Evolutionary conservation across 1,284 basidiomycete species (phyloP).

Genomic region (Fomitiporia mediterranea): DNA sequence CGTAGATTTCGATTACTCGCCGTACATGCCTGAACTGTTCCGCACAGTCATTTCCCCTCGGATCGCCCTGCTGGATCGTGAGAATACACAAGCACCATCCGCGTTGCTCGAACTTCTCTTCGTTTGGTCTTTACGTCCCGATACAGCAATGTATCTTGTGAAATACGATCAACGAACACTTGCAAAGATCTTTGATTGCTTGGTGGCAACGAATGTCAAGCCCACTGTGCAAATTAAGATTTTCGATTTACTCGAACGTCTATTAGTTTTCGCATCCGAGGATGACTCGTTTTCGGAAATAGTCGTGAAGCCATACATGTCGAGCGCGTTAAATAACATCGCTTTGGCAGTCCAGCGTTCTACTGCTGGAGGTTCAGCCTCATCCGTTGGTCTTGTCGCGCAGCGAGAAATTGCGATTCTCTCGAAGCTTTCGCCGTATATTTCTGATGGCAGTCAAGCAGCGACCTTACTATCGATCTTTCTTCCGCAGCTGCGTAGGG

Average conservation of each 20-base stretch:
- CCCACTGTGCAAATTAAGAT: constrained; percentile 76
- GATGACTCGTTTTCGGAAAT: constrained; percentile 47
- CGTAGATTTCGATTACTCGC: constrained; percentile 68
- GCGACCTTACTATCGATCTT: constrained; percentile 73
- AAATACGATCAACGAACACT: constrained; percentile 68
- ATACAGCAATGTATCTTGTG: constrained; percentile 62
- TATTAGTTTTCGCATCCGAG: constrained; percentile 55
- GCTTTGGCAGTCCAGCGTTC: constrained; percentile 64
- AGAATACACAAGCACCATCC: constrained; percentile 92
- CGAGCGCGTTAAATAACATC: constrained; percentile 70
- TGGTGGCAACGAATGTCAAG: constrained; percentile 84
- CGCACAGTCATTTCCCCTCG: constrained; percentile 78
- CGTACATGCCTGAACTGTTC: constrained; percentile 71
- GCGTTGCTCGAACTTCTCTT: constrained; percentile 86
- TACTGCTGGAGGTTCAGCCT: constrained; percentile 30
- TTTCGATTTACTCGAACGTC: constrained; percentile 81
- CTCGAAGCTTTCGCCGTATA: constrained; percentile 75
- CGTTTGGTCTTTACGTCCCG: constrained; percentile 64
- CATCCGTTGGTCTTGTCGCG: constrained; percentile 49
- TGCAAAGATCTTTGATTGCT: constrained; percentile 76
- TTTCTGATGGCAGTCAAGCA: constrained; percentile 70
- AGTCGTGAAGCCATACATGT: constrained; percentile 76
- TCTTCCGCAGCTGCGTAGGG: constrained; percentile 76
- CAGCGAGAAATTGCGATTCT: constrained; percentile 84
- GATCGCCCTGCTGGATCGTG: constrained; percentile 66